Evolutionary conservation across 768 basidiomycete genomes (phyloP), one percentile per base, ranked within the genome.

Genomic region (Pseudohyphozyma bogoriensis): DNA sequence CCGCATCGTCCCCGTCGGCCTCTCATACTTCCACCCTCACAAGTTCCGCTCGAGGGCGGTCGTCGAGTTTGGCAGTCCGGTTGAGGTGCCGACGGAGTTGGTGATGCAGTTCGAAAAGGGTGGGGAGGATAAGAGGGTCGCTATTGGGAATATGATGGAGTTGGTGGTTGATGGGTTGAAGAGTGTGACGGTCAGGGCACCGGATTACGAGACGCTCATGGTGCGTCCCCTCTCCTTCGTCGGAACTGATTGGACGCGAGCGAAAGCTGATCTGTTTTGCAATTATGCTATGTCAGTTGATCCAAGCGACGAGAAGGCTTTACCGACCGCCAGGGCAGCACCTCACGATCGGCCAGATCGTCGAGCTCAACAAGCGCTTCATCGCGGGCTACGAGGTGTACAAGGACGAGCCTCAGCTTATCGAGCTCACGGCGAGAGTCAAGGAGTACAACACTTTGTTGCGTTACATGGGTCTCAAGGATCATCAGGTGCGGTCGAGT

Each of bases 131-230:
- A 99, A 97, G 76, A 78, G 90, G 60, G 87, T 92, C 68, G 93
- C 95, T 1, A 89, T 91, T 51, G 79, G 83, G 22, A 86, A 86
- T 70, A 82, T 97, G 66, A 77, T 99, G 64, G 86, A 97, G 66
- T 76, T 95, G 58, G 85, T 95, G 55, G 95, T 93, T 69, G 87
- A 96, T 69, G 86, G 82, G 28, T 76, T 99, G 67, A 92, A 96
- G 77, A 92, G 91, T 0, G 95, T 99, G 42, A 99, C 95, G 0
- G 81, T 97, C 56, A 79, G 92, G 59, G 89, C 91, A 22, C 91
- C 93, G 3, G 95, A 99, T 73, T 97, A 89, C 72, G 95, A 99
- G 67, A 97, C 93, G 2, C 79, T 99, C 52, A 95, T 97, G 90
- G 95, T 88, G 67, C 58, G 81, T 72, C n/a, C 12, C 26, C n/a